Percentiles rank a stretch among this genome's conserved stretches.
Conservation (phyloP, 78 protist species). For the Tieghemostelium lacteum region DNA sequence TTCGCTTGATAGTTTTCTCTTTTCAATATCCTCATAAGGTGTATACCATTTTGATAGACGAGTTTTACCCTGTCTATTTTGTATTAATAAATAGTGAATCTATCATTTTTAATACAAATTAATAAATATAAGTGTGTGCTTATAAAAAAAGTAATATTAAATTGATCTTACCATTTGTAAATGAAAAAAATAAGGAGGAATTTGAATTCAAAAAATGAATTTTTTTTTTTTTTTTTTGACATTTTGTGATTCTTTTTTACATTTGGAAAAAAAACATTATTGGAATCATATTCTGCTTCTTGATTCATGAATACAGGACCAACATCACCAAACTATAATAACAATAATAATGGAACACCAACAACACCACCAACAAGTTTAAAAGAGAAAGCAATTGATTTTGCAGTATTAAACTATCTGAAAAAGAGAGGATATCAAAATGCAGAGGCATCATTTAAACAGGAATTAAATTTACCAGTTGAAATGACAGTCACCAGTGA, state of each 20-base stretch:
- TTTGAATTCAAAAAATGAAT: too few relatives aligned
- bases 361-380: background rate
- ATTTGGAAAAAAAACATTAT: too few relatives aligned
- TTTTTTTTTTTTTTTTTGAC: too few relatives aligned
- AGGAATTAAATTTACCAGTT: conserved; percentile 6
- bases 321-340: too few relatives aligned
- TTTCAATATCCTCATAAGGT: conserved; percentile 96
- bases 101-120: background rate
- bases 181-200: too few relatives aligned
- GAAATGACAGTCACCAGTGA: background rate
- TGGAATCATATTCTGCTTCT: too few relatives aligned
- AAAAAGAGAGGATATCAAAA: conserved; percentile 43
- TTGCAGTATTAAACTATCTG: conserved; percentile 40
- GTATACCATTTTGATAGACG: conserved; percentile 97
- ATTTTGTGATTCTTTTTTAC: too few relatives aligned
- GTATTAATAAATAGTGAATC: conserved; percentile 98
- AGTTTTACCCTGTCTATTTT: conserved; percentile 99
- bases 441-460: conserved; percentile 36
- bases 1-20: conserved; percentile 90
- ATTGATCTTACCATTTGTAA: too few relatives aligned
- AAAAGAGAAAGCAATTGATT: conserved; percentile 27
- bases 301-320: too few relatives aligned
- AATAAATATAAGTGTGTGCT: too few relatives aligned
- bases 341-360: too few relatives aligned
- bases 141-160: too few relatives aligned